These are phyloP conservation scores for Sporisorium exsertum DNA, from an alignment of 1,284 basidiomycete species.

Conservation along the genomic window DNA sequence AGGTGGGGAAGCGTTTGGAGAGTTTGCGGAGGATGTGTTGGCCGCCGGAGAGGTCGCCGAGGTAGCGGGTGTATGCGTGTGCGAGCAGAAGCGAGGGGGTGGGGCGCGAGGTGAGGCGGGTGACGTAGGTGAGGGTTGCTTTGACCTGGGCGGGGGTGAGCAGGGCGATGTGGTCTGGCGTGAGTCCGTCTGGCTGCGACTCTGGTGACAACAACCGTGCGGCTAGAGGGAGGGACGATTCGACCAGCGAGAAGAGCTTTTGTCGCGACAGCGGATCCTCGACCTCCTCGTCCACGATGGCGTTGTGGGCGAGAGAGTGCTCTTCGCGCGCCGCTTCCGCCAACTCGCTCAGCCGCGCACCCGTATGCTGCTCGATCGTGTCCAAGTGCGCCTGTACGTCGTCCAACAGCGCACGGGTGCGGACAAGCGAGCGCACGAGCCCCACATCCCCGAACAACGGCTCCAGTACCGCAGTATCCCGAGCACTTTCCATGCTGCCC, in stretches of 20 bases:
- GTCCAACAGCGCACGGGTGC: conserved; percentile 8
- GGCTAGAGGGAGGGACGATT: background rate
- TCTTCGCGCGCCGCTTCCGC: conserved; percentile 19
- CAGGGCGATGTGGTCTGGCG: conserved; percentile 34
- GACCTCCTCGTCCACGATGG: background rate
- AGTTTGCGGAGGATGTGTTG: conserved; percentile 79
- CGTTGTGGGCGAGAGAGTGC: background rate
- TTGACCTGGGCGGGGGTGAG: conserved; percentile 31
- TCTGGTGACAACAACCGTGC: background rate
- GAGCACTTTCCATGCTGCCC: background rate
- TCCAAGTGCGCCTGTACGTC: conserved; percentile 42
- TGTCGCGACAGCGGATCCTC: background rate
- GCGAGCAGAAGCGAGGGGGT: conserved; percentile 16
- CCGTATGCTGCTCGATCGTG: conserved; percentile 17
- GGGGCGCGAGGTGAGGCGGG: conserved; percentile 1
- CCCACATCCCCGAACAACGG: conserved; percentile 14
- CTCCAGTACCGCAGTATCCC: background rate
- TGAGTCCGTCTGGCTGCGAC: background rate
- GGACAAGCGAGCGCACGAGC: conserved; percentile 23
- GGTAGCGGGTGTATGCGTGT: conserved; percentile 73
- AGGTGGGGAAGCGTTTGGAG: conserved; percentile 65
- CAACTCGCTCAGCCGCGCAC: conserved; percentile 23
- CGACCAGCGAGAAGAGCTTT: background rate
- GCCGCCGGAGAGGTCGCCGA: conserved; percentile 86
- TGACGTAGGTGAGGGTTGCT: conserved; percentile 41